Percentiles rank a stretch among this genome's conserved stretches.
phyloP scores from a whole-genome alignment of 139 green algal species.

The Zygnema cylindricum region DNA sequence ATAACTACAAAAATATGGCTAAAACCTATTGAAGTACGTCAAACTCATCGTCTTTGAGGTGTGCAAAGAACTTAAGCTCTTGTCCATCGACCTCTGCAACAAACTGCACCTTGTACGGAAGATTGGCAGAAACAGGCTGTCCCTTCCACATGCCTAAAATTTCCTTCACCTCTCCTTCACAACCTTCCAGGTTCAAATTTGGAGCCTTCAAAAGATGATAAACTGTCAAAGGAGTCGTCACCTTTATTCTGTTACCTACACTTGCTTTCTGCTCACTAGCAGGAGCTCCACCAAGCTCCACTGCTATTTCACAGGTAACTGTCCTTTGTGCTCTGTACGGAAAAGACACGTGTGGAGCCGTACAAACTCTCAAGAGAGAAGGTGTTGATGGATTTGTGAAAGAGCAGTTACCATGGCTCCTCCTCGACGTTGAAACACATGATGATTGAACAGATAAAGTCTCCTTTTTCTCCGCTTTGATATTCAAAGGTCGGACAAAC shows the following conservation, averaged over 20 bases:
- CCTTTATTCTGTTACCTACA: constrained; percentile 23
- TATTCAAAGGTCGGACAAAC: background rate
- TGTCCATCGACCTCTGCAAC: constrained; percentile 40
- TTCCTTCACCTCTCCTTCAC: constrained; percentile 43
- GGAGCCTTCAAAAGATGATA: constrained; percentile 27
- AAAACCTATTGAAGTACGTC: constrained; percentile 38
- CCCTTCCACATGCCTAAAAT: constrained; percentile 26
- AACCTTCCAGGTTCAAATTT: constrained; percentile 16
- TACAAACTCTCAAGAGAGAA: too few relatives aligned
- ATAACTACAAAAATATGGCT: too few relatives aligned
- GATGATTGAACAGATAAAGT: too few relatives aligned
- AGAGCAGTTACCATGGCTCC: too few relatives aligned
- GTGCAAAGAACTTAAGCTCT: constrained; percentile 34
- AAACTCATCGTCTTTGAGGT: constrained; percentile 47
- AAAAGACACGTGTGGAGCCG: too few relatives aligned
- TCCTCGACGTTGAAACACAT: too few relatives aligned
- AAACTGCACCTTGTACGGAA: constrained; percentile 49
- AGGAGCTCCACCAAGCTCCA: background rate
- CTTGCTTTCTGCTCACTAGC: background rate
- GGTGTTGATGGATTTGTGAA: too few relatives aligned
- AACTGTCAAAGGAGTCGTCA: constrained; percentile 27
- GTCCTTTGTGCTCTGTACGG: background rate
- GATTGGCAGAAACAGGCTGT: constrained; percentile 28
- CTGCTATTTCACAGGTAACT: constrained; percentile 11
- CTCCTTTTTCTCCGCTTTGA: background rate